Conservation (phyloP, 768 basidiomycete genomes). For the Trametes meyenii region DNA sequence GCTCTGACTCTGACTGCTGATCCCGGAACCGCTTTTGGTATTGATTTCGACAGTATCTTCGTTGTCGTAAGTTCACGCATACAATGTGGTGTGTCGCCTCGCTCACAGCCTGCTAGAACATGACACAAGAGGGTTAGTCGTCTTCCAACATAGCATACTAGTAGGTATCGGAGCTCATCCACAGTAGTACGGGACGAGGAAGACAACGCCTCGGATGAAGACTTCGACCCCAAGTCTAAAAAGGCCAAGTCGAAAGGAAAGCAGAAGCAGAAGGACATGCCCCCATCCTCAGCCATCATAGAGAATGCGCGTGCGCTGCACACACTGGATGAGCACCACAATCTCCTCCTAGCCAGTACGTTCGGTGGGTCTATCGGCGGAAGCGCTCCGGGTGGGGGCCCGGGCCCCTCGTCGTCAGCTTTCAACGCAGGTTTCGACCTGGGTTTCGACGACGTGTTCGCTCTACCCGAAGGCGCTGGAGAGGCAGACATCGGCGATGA, state of each 20-base stretch:
- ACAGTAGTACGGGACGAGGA: background rate
- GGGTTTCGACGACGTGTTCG: constrained; percentile 54
- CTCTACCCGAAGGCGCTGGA: constrained; percentile 56
- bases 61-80: constrained; percentile 44
- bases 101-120: background rate
- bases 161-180: background rate
- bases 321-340: constrained; percentile 73
- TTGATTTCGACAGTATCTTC: constrained; percentile 70
- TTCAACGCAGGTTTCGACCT: constrained; percentile 39
- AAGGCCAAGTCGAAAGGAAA: constrained; percentile 27
- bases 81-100: background rate
- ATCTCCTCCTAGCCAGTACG: constrained; percentile 65
- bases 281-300: constrained; percentile 25
- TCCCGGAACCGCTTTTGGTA: constrained; percentile 47
- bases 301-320: constrained; percentile 36
- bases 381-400: constrained; percentile 32
- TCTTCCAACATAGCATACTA: no score
- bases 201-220: constrained; percentile 46
- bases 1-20: constrained; percentile 47
- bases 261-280: constrained; percentile 32
- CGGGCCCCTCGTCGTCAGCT: constrained; percentile 59
- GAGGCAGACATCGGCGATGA: constrained; percentile 72
- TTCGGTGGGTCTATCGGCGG: constrained; percentile 63
- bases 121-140: background rate
- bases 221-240: constrained; percentile 47